A percentile compares a stretch with the other conserved stretches of the same genome.
Conservation (phyloP, 371 early-diverging fungal species). For the Mucor saturninus region DNA sequence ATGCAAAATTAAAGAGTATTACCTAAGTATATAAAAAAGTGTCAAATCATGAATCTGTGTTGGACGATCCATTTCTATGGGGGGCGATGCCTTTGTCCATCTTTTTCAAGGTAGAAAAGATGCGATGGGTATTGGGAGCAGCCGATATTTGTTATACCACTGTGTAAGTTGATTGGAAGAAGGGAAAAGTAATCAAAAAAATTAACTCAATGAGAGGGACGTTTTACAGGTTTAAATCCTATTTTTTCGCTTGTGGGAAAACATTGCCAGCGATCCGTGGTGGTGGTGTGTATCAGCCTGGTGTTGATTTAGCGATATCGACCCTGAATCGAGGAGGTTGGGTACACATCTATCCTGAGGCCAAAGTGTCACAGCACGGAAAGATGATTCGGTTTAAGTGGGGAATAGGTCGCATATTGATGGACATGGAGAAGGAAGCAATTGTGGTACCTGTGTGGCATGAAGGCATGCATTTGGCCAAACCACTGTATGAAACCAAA, state of each 20-base stretch:
- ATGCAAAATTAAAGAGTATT: neutral
- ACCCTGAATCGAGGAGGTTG: conserved; percentile 40
- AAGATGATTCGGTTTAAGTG: conserved; percentile 81
- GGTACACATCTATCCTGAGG: conserved; percentile 90
- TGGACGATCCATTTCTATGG: conserved; percentile 89
- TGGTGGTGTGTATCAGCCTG: conserved; percentile 84
- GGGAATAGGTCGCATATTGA: conserved; percentile 85
- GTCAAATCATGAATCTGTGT: conserved; percentile 56
- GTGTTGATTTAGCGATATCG: conserved; percentile 76
- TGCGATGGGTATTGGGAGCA: conserved; percentile 88
- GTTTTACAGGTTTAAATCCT: conserved; percentile 52
- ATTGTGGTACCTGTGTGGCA: conserved; percentile 78
- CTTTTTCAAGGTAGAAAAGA: conserved; percentile 48
- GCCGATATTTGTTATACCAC: conserved; percentile 84
- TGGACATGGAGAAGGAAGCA: conserved; percentile 72
- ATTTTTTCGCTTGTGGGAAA: conserved; percentile 81
- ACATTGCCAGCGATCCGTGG: conserved; percentile 86
- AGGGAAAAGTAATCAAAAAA: too few relatives aligned
- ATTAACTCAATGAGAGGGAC: neutral
- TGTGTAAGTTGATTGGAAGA: conserved; percentile 41
- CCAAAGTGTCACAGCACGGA: conserved; percentile 73
- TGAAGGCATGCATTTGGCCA: conserved; percentile 58
- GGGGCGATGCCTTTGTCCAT: conserved; percentile 67
- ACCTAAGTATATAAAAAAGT: conserved; percentile 24
- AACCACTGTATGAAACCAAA: conserved; percentile 51